These are phyloP conservation scores for Euphorbia tirucalli DNA, from an alignment of 345 rosid genomes.

Conservation along the genomic window DNA sequence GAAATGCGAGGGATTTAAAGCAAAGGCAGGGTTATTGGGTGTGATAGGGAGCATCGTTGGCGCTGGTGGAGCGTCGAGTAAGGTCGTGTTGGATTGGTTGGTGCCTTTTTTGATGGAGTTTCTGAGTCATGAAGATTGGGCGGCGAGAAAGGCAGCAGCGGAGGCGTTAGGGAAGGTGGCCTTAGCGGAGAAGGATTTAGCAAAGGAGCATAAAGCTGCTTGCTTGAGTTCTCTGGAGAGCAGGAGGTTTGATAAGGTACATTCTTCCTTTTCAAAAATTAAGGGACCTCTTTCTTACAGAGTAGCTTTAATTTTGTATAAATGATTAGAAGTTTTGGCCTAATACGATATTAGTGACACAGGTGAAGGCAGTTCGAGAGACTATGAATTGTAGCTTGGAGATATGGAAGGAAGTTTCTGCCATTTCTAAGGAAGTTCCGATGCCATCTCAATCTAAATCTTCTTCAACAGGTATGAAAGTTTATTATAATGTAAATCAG, in stretches of 20 bases:
- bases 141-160: conserved; percentile 84
- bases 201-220: conserved; percentile 44
- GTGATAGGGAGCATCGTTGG: conserved; percentile 62
- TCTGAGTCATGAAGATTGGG: conserved; percentile 76
- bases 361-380: conserved; percentile 90
- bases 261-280: conserved; percentile 4
- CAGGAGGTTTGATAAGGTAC: conserved; percentile 87
- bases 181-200: conserved; percentile 53
- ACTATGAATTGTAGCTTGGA: conserved; percentile 74
- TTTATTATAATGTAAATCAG: conserved; percentile 9
- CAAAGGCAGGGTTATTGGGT: conserved; percentile 64
- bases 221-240: conserved; percentile 52
- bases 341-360: conserved; percentile 21
- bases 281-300: background rate
- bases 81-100: conserved; percentile 58
- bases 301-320: background rate
- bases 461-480: conserved; percentile 38
- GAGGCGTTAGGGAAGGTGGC: conserved; percentile 77
- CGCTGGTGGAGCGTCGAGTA: conserved; percentile 53
- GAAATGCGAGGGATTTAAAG: conserved; percentile 68
- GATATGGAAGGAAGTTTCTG: conserved; percentile 68
- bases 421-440: conserved; percentile 42
- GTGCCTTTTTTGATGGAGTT: conserved; percentile 61
- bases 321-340: conserved; percentile 1
- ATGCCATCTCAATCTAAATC: conserved; percentile 41